Evolutionary conservation across 2,329 filamentous ascomycete genomes (phyloP).

Genomic region (Aspergillus oerlinghausenensis): DNA sequence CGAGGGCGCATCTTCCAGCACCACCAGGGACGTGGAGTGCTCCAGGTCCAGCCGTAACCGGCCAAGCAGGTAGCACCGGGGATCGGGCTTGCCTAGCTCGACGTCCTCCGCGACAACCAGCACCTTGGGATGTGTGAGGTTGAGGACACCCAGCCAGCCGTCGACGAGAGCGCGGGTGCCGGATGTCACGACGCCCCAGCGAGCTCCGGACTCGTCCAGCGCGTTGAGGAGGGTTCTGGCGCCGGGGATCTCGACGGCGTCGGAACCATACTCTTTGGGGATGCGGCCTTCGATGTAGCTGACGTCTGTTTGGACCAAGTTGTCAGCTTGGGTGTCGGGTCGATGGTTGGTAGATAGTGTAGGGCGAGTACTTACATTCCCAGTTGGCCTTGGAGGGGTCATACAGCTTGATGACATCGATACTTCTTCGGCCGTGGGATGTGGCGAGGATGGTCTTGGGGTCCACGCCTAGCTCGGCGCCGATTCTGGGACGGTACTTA

Average conservation of each 20-base stretch:
- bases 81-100: constrained; percentile 70
- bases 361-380: constrained; percentile 66
- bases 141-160: constrained; percentile 67
- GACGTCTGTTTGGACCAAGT: constrained; percentile 57
- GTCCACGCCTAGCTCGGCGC: constrained; percentile 75
- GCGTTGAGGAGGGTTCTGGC: constrained; percentile 64
- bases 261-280: constrained; percentile 68
- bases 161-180: constrained; percentile 62
- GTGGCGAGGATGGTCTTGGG: constrained; percentile 82
- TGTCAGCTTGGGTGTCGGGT: not conserved
- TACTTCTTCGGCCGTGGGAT: constrained; percentile 84
- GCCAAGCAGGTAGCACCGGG: constrained; percentile 67
- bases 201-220: constrained; percentile 58
- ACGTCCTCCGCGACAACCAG: constrained; percentile 75
- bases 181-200: constrained; percentile 81
- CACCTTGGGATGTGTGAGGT: constrained; percentile 60
- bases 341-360: not conserved
- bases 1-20: constrained; percentile 84
- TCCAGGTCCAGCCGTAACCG: constrained; percentile 54
- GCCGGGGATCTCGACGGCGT: constrained; percentile 82
- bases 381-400: constrained; percentile 82
- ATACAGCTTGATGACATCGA: constrained; percentile 76
- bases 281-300: constrained; percentile 71
- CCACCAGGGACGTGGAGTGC: constrained; percentile 56
- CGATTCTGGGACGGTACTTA: constrained; percentile 38